phyloP scores from a whole-genome alignment of 163 green algal genomes.

The Chloromonas sp. region DNA sequence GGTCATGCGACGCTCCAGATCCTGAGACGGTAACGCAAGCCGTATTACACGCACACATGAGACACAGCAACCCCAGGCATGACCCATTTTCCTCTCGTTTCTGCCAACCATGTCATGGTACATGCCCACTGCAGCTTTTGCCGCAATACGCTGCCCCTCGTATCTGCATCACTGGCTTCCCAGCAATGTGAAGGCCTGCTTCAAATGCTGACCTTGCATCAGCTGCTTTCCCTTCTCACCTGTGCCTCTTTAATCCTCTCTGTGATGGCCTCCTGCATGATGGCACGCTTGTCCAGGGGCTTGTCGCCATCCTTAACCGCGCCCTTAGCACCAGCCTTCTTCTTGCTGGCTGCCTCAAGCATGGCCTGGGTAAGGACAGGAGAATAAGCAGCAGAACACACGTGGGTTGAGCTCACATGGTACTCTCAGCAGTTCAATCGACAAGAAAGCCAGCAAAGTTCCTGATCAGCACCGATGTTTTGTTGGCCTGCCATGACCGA shows the following conservation, averaged over 20 bases:
- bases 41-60: no score
- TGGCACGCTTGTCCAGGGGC: background rate
- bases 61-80: conserved; percentile 66
- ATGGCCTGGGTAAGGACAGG: conserved; percentile 53
- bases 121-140: background rate
- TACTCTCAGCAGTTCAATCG: background rate
- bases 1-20: conserved; percentile 79
- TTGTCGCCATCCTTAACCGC: conserved; percentile 6
- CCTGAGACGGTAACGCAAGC: conserved; percentile 38
- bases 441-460: background rate
- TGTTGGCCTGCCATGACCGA: no score
- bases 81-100: background rate
- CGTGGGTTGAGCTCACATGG: background rate
- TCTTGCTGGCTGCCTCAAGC: conserved; percentile 5
- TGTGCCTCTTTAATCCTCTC: conserved; percentile 74
- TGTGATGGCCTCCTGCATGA: conserved; percentile 55
- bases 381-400: conserved; percentile 55
- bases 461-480: no score
- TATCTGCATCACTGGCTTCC: no score
- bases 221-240: background rate
- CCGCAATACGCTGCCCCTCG: background rate
- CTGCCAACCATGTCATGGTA: background rate
- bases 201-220: no score
- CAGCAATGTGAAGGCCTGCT: no score
- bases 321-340: conserved; percentile 9